phyloP scores from a whole-genome alignment of 305 asterid species.

The Petunia hybrid region DNA sequence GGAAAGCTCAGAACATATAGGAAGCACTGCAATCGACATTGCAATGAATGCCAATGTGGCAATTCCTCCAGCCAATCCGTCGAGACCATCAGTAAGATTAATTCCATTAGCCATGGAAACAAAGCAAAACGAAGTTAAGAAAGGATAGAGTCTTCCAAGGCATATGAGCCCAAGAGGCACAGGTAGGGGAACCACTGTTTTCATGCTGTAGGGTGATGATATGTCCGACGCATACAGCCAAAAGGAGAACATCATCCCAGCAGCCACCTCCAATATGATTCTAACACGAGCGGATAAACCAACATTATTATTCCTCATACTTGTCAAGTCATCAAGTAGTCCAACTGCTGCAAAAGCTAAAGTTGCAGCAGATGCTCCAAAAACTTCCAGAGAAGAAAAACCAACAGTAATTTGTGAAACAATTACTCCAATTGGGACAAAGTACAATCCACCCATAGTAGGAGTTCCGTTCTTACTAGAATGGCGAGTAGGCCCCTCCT shows the following conservation, averaged over 20 bases:
- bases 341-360: slow-evolving; percentile 78
- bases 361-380: slow-evolving; percentile 72
- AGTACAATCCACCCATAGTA: slow-evolving; percentile 86
- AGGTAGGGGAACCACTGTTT: slow-evolving; percentile 89
- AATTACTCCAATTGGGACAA: slow-evolving; percentile 79
- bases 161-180: slow-evolving; percentile 78
- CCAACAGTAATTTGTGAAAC: slow-evolving; percentile 71
- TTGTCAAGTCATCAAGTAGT: slow-evolving; percentile 64
- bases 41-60: slow-evolving; percentile 88
- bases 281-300: slow-evolving; percentile 67
- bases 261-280: slow-evolving; percentile 79
- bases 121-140: slow-evolving; percentile 67
- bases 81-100: slow-evolving; percentile 79
- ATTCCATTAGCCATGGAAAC: slow-evolving; percentile 85
- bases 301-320: slow-evolving; percentile 46
- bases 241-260: slow-evolving; percentile 70
- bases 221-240: slow-evolving; percentile 74
- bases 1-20: slow-evolving; percentile 88
- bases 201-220: slow-evolving; percentile 96
- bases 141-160: slow-evolving; percentile 65
- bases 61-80: slow-evolving; percentile 92
- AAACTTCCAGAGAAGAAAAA: slow-evolving; percentile 80
- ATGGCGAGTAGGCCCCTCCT: slow-evolving; percentile 54
- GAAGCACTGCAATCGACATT: slow-evolving; percentile 94
- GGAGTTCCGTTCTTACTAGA: slow-evolving; percentile 78